Evolutionary conservation across 768 basidiomycete genomes (phyloP), one percentile per base, ranked within the genome.

Genomic region (Neoboletus magnificus): DNA sequence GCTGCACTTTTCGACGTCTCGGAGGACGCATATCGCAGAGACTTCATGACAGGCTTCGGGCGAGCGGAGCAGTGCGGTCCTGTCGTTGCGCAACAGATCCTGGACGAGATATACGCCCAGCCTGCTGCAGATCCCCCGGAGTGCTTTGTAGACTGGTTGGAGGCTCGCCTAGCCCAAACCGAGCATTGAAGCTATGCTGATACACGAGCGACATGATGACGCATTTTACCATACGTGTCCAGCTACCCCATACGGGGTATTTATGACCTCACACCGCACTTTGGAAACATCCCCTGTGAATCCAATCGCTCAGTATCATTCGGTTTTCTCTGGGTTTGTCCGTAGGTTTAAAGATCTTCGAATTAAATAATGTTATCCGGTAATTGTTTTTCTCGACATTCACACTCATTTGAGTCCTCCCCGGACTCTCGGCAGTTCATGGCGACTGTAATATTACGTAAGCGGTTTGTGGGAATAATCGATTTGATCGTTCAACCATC

Each of bases 31-130:
- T 92, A 91, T 63, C 77, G 89, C 54, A 80, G 76, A 60, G 81
- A 80, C 36, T 91, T 85, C 68, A 71, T 93, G 36, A 73, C 82
- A 40, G 90, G 91, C 22, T 92, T 91, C 66, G 83, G 85, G 15
- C 76, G 87, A 51, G 90, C 89, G 37, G 89, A 91, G 59, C 87
- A 90, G 62, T 88, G 83, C 60, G 83, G 83, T 42, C 71, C 71
- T 22, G 72, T 79, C 5, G 81, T 90, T 46, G 84, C 79, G 4
- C 77, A 79, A 63, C 79, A 79, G 23, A 74, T 89, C 39, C 70
- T 84, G 33, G 78, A 85, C 32, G 73, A 75, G 23, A 70, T 90
- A 35, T 73, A 70, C 22, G 59, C 56, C 23, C 67, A 68, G 43
- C 66, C 68, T 7, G 61, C 66, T 32, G 53, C 53, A 3, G 74